A percentile compares a stretch with the other conserved stretches of the same genome.
Conservation (phyloP, 352 stramenopile species). For the Pythium aquatile region DNA sequence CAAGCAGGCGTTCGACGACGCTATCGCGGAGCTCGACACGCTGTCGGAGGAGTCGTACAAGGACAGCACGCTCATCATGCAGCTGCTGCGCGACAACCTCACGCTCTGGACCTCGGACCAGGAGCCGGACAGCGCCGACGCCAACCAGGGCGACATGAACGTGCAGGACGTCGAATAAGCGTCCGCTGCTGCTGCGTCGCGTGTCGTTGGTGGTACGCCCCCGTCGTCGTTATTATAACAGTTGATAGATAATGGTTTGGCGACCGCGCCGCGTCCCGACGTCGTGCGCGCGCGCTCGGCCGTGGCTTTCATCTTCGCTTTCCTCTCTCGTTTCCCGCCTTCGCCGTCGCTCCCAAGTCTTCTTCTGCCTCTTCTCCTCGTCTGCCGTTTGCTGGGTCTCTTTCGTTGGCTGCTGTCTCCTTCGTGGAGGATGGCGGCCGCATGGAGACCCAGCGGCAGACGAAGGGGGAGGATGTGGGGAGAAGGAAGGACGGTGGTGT, state of each 20-base stretch:
- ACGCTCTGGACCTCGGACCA: constrained; percentile 99
- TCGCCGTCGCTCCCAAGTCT: not conserved
- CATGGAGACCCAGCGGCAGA: constrained; percentile 2
- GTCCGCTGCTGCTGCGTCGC: not conserved
- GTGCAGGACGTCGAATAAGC: constrained; percentile 80
- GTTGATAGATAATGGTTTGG: constrained; percentile 34
- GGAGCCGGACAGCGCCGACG: constrained; percentile 83
- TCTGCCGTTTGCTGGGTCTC: not conserved
- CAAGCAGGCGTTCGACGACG: constrained; percentile 98
- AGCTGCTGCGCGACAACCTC: constrained; percentile 99
- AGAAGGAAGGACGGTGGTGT: not conserved
- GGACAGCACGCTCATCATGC: constrained; percentile 99
- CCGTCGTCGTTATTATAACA: constrained; percentile 30
- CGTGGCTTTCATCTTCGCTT: constrained; percentile 26
- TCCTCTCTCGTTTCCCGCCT: constrained; percentile 11
- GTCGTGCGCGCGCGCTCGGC: constrained; percentile 4
- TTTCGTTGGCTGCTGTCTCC: constrained; percentile 2
- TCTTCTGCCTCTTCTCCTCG: not conserved
- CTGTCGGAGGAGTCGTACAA: constrained; percentile 99
- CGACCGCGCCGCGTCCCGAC: constrained; percentile 19
- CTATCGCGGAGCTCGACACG: constrained; percentile 99
- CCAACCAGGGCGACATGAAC: constrained; percentile 89
- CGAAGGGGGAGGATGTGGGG: not conserved
- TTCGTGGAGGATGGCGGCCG: not conserved
- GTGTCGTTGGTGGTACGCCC: constrained; percentile 8